Base-by-base conservation (phyloP, 164 flowering plant genomes). In the Vitis rotundifolia region DNA sequence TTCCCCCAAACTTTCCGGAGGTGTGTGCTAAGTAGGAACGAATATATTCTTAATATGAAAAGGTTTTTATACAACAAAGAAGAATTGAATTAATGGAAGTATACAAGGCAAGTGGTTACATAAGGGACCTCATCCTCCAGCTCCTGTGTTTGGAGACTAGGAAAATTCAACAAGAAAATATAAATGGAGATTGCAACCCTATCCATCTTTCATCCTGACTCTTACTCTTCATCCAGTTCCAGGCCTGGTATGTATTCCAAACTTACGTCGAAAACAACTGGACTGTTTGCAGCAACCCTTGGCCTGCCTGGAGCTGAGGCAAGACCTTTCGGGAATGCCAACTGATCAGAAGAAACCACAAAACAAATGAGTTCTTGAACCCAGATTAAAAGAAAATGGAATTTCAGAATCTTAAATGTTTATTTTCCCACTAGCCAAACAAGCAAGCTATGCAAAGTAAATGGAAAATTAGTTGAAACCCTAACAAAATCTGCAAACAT, bases 231-330 rank as follows among this genome's bases (percentile, higher is more conserved):
- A 28, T 91, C 96, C 1, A 48, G 7, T 74, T 94, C 99, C 49
- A 92, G 96, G 16, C 98, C 99, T 26, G 97, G 97, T 59, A 94
- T 79, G 80, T 88, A 94, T 70, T 88, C 94, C 81, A 94, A 80
- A 68, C 97, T 95, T 62, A 92, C 99, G 49, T 95, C 98, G 44
- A 95, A 95, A 18, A 95, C 51, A 18, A 90, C 97, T 5, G 94
- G 97, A 75, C 97, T 92, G 69, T 71, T 92, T 69, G 99, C 79
- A 71, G 94, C 89, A 68, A 95, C 99, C 68, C 97, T 85, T 57
- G 99, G 97, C 88, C 98, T 85, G 73, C 98, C 98, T 26, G 98
- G 97, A n/a, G 99, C 97, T 51, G 98, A 92, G 65, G 69, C 78
- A 18, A 92, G 97, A 55, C 99, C 97, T 75, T 89, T 95, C 0